Evolutionary conservation across 2,329 filamentous ascomycete genomes (phyloP).

Genomic region (Fusarium fracticaudum): DNA sequence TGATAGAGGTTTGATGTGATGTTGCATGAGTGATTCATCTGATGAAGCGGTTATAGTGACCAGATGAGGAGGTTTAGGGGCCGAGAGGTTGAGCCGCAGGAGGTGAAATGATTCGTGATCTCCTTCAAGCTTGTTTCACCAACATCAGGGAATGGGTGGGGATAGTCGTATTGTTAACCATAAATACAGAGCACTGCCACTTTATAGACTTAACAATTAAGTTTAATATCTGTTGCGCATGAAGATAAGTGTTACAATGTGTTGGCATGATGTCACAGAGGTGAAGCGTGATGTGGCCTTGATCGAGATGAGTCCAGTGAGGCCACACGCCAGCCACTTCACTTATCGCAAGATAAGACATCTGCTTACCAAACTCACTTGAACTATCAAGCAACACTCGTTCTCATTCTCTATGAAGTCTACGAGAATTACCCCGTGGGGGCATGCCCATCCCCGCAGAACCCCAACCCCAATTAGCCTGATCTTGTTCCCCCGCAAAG

Average conservation of each 20-base stretch:
- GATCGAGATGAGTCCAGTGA: not conserved
- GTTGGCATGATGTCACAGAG: not conserved
- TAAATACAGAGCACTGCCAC: not conserved
- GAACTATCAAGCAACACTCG: too few species aligned
- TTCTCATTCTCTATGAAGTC: not conserved
- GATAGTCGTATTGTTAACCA: not conserved
- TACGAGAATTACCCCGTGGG: not conserved
- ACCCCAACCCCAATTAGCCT: constrained; percentile 16
- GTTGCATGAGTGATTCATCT: not conserved
- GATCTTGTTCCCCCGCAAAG: not conserved
- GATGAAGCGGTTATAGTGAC: not conserved
- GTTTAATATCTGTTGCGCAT: not conserved
- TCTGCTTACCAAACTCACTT: not conserved
- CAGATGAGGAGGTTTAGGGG: not conserved
- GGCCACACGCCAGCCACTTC: not conserved
- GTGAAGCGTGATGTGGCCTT: not conserved
- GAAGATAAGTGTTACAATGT: not conserved
- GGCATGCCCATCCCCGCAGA: constrained; percentile 3
- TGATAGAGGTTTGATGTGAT: not conserved
- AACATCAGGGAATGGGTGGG: not conserved
- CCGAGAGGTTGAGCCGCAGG: not conserved
- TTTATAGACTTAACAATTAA: not conserved
- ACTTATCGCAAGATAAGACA: not conserved
- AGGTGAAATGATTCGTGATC: not conserved
- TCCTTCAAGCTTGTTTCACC: not conserved